phyloP scores from a whole-genome alignment of 176 grass and related monocot genomes.

The Oryza nivara region DNA sequence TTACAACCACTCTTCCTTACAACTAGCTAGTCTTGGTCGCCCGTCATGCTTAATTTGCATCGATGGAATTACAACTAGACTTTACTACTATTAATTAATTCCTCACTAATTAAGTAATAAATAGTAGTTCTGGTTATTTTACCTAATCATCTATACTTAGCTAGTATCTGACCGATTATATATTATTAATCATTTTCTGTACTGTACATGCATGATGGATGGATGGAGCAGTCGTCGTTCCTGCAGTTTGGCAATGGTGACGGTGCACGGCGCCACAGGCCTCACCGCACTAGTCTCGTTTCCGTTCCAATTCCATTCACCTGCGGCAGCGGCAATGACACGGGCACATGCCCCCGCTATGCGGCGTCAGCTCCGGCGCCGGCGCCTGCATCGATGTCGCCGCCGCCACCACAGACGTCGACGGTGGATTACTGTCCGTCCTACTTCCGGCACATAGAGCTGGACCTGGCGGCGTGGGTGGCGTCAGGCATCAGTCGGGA shows the following conservation, averaged over 20 bases:
- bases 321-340: slow-evolving; percentile 15
- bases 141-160: no score
- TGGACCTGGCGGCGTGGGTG: slow-evolving; percentile 65
- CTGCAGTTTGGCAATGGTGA: slow-evolving; percentile 14
- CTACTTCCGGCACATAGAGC: slow-evolving; percentile 76
- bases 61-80: no score
- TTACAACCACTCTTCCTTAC: no score
- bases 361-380: background rate
- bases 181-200: no score
- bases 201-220: no score
- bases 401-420: background rate
- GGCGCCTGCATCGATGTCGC: background rate
- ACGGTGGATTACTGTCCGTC: slow-evolving; percentile 30
- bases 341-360: no score
- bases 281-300: background rate
- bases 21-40: no score
- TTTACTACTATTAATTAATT: no score
- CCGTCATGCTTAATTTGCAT: background rate
- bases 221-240: background rate
- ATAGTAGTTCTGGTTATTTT: no score
- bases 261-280: background rate
- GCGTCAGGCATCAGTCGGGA: slow-evolving; percentile 46
- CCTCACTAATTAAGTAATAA: no score
- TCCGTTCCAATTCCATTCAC: slow-evolving; percentile 40
- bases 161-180: no score